Percentiles rank a stretch among this genome's conserved stretches.
Evolutionary conservation across 441 rosid species (phyloP).

Genomic region (Adansonia madagascariensis): DNA sequence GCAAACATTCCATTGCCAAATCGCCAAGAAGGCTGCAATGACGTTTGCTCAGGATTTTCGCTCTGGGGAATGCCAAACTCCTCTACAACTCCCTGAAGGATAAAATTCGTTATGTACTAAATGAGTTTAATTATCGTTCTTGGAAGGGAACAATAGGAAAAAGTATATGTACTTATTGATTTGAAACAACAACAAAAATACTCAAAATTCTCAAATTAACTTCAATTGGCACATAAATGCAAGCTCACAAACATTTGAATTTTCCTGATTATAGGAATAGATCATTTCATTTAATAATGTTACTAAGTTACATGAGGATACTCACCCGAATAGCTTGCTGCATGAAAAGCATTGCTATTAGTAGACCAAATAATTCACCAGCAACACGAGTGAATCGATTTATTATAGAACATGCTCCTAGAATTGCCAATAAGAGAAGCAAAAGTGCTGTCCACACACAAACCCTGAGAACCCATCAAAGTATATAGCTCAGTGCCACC

Average conservation of each 20-base stretch:
- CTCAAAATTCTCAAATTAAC: neutral
- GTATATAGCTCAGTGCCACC: constrained; percentile 31
- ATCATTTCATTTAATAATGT: constrained; percentile 7
- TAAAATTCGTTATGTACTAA: constrained; percentile 24
- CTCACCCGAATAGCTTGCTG: constrained; percentile 78
- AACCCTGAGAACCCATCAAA: constrained; percentile 51
- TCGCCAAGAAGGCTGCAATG: constrained; percentile 67
- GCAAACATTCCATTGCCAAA: constrained; percentile 88
- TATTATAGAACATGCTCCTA: constrained; percentile 84
- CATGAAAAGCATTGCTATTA: constrained; percentile 83
- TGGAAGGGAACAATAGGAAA: neutral
- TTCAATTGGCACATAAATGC: neutral
- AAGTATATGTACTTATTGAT: constrained; percentile 2
- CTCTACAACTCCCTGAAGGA: constrained; percentile 67
- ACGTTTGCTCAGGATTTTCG: constrained; percentile 56
- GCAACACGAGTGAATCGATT: constrained; percentile 80
- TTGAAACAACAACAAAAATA: constrained; percentile 5
- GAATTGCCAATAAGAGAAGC: constrained; percentile 67
- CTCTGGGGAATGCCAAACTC: constrained; percentile 69
- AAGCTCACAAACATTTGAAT: constrained; percentile 14
- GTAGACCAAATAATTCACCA: constrained; percentile 82
- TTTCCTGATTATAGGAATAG: constrained; percentile 18
- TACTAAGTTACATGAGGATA: neutral
- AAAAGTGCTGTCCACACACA: constrained; percentile 77
- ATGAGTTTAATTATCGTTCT: neutral